Conservation (phyloP, 768 basidiomycete genomes). For the Asterophora parasitica region DNA sequence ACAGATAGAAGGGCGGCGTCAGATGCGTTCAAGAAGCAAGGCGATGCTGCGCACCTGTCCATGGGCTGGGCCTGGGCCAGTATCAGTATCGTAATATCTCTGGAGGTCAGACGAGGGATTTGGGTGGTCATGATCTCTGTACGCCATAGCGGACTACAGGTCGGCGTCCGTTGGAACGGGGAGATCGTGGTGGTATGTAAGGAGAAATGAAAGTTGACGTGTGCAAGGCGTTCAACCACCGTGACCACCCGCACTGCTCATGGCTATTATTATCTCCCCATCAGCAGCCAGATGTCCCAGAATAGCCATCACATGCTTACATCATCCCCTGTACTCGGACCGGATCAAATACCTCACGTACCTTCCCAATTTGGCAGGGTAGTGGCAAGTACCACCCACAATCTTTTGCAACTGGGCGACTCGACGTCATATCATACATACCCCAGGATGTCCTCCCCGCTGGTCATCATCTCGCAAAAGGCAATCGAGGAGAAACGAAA, state of each 20-base stretch:
- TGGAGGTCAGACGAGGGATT: slow-evolving; percentile 15
- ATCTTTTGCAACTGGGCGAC: no score
- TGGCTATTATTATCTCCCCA: neutral
- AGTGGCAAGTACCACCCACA: no score
- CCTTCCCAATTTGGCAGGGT: no score
- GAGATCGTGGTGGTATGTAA: neutral
- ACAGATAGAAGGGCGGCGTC: no score
- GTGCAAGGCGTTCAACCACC: neutral
- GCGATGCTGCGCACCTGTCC: slow-evolving; percentile 10
- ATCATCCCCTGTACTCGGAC: neutral
- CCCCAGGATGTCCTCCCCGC: no score
- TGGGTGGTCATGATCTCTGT: slow-evolving; percentile 13
- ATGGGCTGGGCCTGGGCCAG: no score
- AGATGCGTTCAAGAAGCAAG: neutral
- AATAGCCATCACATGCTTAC: neutral
- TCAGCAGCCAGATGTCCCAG: neutral
- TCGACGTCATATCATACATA: no score
- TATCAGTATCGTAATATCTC: slow-evolving; percentile 15
- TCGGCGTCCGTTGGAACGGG: neutral
- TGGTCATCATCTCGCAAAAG: no score
- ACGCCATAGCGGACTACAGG: slow-evolving; percentile 5
- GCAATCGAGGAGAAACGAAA: no score
- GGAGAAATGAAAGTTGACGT: neutral
- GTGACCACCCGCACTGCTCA: neutral
- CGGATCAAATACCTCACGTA: no score